Percentiles rank a stretch among this genome's conserved stretches.
Evolutionary conservation across 2,329 filamentous ascomycete species (phyloP).

Genomic region (Colletotrichum nymphaeae): DNA sequence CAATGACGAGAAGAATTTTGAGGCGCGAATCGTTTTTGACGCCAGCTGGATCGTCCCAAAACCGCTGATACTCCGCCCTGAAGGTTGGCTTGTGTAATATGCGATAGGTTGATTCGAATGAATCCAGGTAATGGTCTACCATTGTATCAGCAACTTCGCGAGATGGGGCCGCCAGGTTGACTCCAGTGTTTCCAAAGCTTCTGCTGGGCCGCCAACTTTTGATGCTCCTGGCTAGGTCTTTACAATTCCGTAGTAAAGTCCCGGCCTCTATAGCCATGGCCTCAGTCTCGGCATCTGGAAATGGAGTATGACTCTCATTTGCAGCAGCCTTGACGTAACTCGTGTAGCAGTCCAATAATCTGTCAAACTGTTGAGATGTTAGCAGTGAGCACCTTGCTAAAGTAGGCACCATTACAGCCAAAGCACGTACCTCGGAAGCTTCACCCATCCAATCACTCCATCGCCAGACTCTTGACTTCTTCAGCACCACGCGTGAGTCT

Average conservation of each 20-base stretch:
- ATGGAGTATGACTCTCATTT: background rate
- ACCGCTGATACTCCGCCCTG: conserved; percentile 57
- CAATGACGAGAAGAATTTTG: conserved; percentile 54
- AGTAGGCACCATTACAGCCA: background rate
- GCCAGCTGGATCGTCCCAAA: conserved; percentile 53
- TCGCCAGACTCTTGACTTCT: background rate
- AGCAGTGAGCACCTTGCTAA: background rate
- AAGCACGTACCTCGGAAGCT: background rate
- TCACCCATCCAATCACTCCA: background rate
- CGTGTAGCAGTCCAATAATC: background rate
- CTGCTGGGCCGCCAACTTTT: conserved; percentile 43
- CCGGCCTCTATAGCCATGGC: background rate
- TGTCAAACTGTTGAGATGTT: background rate
- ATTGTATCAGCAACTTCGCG: conserved; percentile 52
- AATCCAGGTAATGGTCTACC: conserved; percentile 58
- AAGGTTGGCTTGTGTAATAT: conserved; percentile 66
- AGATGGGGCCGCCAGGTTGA: conserved; percentile 41
- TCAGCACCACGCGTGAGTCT: background rate
- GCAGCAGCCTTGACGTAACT: background rate
- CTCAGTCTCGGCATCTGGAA: background rate
- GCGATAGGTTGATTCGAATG: conserved; percentile 61
- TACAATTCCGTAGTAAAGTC: background rate
- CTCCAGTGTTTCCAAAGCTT: conserved; percentile 37
- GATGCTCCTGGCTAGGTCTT: background rate
- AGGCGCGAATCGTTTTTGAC: conserved; percentile 42